Percentiles rank a stretch among this genome's conserved stretches.
These are phyloP conservation scores for Neurospora sp. DNA, from an alignment of 495 filamentous ascomycete genomes.

Conservation along the genomic window DNA sequence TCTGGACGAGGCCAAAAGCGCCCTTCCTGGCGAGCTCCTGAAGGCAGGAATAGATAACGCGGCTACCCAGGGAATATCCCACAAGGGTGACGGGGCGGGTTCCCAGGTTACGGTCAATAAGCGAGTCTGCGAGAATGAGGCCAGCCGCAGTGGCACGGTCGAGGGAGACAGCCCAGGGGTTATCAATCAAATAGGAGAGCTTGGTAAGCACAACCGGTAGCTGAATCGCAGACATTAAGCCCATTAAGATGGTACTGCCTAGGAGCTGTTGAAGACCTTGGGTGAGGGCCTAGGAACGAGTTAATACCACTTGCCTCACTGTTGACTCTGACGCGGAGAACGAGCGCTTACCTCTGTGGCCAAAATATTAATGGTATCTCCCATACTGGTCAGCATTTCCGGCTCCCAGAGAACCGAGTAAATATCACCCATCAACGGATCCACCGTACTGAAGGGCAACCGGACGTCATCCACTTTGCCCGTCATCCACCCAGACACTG, in stretches of 20 bases:
- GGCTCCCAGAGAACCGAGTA: conserved; percentile 98
- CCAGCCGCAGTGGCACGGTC: conserved; percentile 81
- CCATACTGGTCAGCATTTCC: conserved; percentile 95
- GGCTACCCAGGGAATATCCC: conserved; percentile 85
- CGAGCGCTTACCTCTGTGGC: conserved; percentile 75
- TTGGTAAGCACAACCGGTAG: conserved; percentile 89
- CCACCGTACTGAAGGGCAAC: conserved; percentile 87
- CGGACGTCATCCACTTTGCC: conserved; percentile 95
- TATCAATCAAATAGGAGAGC: conserved; percentile 93
- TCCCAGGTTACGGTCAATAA: conserved; percentile 86
- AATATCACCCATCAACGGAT: conserved; percentile 96
- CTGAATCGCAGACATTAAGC: conserved; percentile 89
- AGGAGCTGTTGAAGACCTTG: conserved; percentile 94
- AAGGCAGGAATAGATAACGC: conserved; percentile 89
- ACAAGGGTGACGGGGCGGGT: conserved; percentile 90
- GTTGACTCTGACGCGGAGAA: not conserved
- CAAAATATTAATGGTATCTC: conserved; percentile 94
- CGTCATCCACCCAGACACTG: conserved; percentile 96
- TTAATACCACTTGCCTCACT: conserved; percentile 9
- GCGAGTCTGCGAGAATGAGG: conserved; percentile 88
- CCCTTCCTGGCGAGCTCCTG: conserved; percentile 76
- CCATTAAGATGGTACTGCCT: conserved; percentile 76
- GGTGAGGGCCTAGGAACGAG: conserved; percentile 61
- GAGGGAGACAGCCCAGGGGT: conserved; percentile 92
- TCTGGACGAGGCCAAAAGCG: conserved; percentile 88